Base-by-base conservation (phyloP, 176 grass and related monocot genomes). In the Musa itinerans region DNA sequence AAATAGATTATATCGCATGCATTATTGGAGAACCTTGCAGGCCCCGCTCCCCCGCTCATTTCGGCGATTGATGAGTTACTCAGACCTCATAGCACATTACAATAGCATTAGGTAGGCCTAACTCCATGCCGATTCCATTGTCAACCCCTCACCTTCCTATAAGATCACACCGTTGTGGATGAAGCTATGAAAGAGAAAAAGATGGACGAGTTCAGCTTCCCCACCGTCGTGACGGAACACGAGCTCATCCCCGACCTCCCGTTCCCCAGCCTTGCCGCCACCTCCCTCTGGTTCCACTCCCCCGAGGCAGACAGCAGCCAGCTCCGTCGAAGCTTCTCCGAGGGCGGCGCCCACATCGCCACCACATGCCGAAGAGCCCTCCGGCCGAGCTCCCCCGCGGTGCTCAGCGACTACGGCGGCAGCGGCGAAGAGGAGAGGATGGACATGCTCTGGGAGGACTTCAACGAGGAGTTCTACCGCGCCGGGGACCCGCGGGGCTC, bases 181-280 rank as follows among this genome's bases (percentile, higher is more conserved):
- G 25, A n/a, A 11, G 67, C 15, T 13, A 2, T 50, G 16, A 20
- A 50, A 69, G 3, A 0, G 2, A 3, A 69, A 7, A 22, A 14
- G 34, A 70, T 70, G 68, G 68, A 70, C 21, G 68, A 70, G 9
- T 70, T 70, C 68, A 70, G 68, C 68, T 70, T 70, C 68, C 48
- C 68, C 17, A 70, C 48, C 68, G 17, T 70, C 9, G 43, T 70
- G 17, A n/a, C 43, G 2, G 43, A 48, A 1, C 3, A 68, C 65
- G 8, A 11, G 2, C 0, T 13, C 26, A 15, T 26, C 63, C 9
- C 10, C 63, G 11, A 2, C 6, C 63, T 26, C 1, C 25, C 10
- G 2, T 27, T 25, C 63, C 67, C 21, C 16, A 19, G 43, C 48
- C 9, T n/a, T 29, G 19, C 65, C 11, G 6, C 65, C 65, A 15